These are phyloP conservation scores for Dictyostelium capitatum DNA, from an alignment of 78 protist genomes.

Conservation along the genomic window DNA sequence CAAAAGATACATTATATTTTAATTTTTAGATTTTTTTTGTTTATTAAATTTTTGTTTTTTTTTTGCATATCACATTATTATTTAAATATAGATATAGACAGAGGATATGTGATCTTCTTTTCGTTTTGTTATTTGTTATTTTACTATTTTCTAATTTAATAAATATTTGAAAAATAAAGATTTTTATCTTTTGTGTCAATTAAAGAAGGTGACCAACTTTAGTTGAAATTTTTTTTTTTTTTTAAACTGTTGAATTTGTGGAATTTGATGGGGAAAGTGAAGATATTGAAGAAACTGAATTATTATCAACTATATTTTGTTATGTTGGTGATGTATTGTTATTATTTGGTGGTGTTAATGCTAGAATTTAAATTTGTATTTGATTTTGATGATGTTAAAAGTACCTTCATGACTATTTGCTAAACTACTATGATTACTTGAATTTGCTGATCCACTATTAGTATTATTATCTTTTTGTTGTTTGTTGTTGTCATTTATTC, in stretches of 20 bases:
- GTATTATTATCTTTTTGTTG: not conserved
- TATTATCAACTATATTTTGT: not conserved
- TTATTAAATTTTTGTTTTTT: too few species aligned
- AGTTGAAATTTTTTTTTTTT: too few species aligned
- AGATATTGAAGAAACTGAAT: slow-evolving; percentile 2
- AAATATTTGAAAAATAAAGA: not conserved
- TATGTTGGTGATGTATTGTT: not conserved
- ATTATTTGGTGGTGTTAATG: not conserved
- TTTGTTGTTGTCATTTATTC: not conserved
- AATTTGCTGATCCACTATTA: too few species aligned
- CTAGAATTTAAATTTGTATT: not conserved
- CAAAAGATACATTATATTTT: too few species aligned
- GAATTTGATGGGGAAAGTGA: slow-evolving; percentile 11
- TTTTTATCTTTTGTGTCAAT: not conserved
- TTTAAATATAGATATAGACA: too few species aligned
- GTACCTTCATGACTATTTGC: slow-evolving; percentile 1
- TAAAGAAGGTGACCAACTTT: slow-evolving; percentile 8
- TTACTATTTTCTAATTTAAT: too few species aligned
- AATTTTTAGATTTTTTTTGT: too few species aligned
- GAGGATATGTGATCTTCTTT: too few species aligned
- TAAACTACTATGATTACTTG: slow-evolving; percentile 30
- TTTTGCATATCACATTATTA: too few species aligned
- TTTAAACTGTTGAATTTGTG: not conserved
- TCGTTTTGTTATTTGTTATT: too few species aligned
- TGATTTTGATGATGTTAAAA: not conserved